Base-by-base conservation (phyloP, 2,329 filamentous ascomycete genomes). In the Aureobasidium sp. region DNA sequence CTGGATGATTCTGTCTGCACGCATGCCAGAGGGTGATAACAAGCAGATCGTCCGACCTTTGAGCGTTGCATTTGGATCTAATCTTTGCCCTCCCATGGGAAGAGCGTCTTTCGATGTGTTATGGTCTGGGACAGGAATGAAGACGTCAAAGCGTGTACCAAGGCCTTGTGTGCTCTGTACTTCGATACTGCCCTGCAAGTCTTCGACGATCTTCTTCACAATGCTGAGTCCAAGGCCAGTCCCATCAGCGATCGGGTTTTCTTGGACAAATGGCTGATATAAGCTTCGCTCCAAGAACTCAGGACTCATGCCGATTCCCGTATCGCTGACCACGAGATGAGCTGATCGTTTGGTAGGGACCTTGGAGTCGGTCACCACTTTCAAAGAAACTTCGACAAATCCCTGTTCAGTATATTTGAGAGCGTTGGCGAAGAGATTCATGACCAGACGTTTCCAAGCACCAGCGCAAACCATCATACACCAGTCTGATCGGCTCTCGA, bases 401-500 rank as follows among this genome's bases (percentile, higher is more conserved):
- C 77, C 76, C 9, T 68, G 62, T 0, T 67, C 54, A 0, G 75
- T 78, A 62, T 79, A 78, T 62, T 80, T 80, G 14, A 80, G 66
- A 1, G 77, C 71, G 66, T 80, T 80, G 2, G 77, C 77, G 16
- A 78, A 74, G 1, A 64, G 59, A 61, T 80, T 80, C 71, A 78
- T 78, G 30, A 79, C 65, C 6, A 80, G 70, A 8, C 77, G 69
- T 6, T 75, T 72, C 68, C 77, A 76, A 1, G 76, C 63, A 5
- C 63, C 63, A 30, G 49, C 59, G 14, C 11, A 34, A 8, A 61
- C 27, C 39, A 36, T 47, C 39, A 47, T 54, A 32, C 48, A 54
- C 59, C 59, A 61, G 11, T 53, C 59, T 30, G 59, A n/a, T 21
- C 49, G 48, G 3, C 42, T 54, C 30, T 61, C 59, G 0, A 61